Evolutionary conservation across 495 filamentous ascomycete species (phyloP), one percentile per base, ranked within the genome.

Genomic region (Poronia punctata): DNA sequence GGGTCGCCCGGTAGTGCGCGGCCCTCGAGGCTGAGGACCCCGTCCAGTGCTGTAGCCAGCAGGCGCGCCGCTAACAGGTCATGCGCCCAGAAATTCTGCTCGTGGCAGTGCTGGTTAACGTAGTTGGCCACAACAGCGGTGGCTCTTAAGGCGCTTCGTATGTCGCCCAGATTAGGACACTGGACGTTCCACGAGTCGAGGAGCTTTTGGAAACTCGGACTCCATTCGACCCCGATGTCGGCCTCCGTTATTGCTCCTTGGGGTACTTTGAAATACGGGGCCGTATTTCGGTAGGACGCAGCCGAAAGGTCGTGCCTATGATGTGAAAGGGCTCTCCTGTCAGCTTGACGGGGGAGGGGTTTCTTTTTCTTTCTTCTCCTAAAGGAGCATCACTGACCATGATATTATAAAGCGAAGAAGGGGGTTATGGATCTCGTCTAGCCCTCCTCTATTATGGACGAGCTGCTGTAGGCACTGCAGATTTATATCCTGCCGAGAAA

Each of bases 121-220:
- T 50, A 57, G 36, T 21, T 51, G 19, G 54, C 54, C 10, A 46
- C 54, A 4, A 50, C 40, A 3, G 54, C 54, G 0, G 45, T 51
- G 0, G 50, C 44, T 24, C 37, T 40, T 28, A 57, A 43, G 28
- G 54, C 54, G 16, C 36, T 31, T 33, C 36, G 45, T 19, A 57
- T 49, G 12, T 57, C 54, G 22, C 47, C 50, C 0, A 57, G 40
- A 5, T 48, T 4, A 19, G 54, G 50, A 18, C 50, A 57, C 12
- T 39, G 12, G 3, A 19, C 35, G 25, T 57, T 25, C 54, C 54
- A 54, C n/a, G 44, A 37, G 7, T 14, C 5, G 7, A 57, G 35
- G 0, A 57, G 24, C 6, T 28, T 30, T 6, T 49, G 29, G 6
- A 57, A 28, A 34, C 51, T 49, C 10, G 17, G 39, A 16, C 15